Base-by-base conservation (phyloP, 2,329 filamentous ascomycete genomes). In the Penicillium sp. region DNA sequence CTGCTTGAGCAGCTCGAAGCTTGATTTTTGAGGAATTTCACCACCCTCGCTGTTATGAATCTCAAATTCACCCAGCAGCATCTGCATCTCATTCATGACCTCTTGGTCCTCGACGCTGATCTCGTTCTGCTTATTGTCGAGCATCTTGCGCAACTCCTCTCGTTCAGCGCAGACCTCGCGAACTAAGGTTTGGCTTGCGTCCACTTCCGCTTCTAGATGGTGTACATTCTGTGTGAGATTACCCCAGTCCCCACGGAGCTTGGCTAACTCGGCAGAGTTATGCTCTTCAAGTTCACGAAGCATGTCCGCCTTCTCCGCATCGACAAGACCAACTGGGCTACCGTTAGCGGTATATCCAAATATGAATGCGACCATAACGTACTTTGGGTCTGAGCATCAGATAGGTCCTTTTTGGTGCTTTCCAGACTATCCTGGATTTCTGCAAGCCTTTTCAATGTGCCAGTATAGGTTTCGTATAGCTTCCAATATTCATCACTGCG, bases 401-500 rank as follows among this genome's bases (percentile, higher is more conserved):
- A 66, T n/a, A 78, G 68, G 27, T 72, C 67, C 54, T 69, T 71
- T 52, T 74, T 72, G 37, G 68, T 67, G 29, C 61, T 66, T 51
- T 76, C 71, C 19, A 76, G 59, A 11, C 65, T 65, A 45, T 73
- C 71, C 55, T 78, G 74, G 21, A 71, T 63, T 42, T 76, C 74
- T 21, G 74, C 72, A 54, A 77, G 69, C 56, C 72, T 76, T 53
- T 71, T 68, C 24, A 74, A 70, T 31, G 71, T 58, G 6, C 64
- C 62, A 4, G 74, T 70, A 55, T 74, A 77, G 45, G 73, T 71
- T 14, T 76, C 73, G 55, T 75, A 76, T 46, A 78, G 47, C 58
- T 75, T 76, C 71, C 72, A 75, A 55, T 76, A 75, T 27, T 75
- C 71, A 45, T 76, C 73, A 55, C 73, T 75, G 51, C 10, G n/a